Evolutionary conservation across 352 stramenopile genomes (phyloP).

Genomic region (Pythium coloratum): DNA sequence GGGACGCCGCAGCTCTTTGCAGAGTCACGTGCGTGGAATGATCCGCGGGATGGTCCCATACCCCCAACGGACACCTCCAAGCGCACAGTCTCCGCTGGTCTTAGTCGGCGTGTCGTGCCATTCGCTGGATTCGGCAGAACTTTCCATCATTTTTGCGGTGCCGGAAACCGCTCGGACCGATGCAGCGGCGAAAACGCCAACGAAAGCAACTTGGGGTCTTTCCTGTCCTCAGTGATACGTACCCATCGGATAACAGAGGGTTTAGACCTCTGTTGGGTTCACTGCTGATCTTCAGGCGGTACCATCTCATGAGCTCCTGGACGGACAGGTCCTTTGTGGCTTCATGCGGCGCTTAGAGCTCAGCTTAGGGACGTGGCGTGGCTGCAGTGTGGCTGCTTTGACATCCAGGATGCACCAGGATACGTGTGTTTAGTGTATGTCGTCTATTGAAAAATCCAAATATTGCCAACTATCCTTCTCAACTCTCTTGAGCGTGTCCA

Average conservation of each 20-base stretch:
- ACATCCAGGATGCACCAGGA: neutral
- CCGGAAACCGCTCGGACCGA: neutral
- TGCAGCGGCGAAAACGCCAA: neutral
- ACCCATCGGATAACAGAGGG: neutral
- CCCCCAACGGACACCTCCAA: neutral
- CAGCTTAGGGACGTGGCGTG: no score
- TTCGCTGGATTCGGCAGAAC: slow-evolving; percentile 17
- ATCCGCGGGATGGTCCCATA: neutral
- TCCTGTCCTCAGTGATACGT: neutral
- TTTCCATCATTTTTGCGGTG: slow-evolving; percentile 14
- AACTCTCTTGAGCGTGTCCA: slow-evolving; percentile 5
- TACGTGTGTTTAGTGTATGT: slow-evolving; percentile 9
- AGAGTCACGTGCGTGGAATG: neutral
- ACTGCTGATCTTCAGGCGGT: neutral
- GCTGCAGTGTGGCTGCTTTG: neutral
- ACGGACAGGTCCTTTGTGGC: neutral
- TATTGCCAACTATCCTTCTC: neutral
- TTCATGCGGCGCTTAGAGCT: neutral
- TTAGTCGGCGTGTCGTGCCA: neutral
- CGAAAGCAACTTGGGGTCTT: neutral
- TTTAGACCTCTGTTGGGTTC: neutral
- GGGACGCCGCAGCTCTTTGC: neutral
- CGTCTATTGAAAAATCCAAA: slow-evolving; percentile 29
- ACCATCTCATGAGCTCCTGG: neutral
- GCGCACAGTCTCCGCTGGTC: neutral